A percentile compares a stretch with the other conserved stretches of the same genome.
Conservation (phyloP, 129 eudicot genomes). For the Lactuca sativa region DNA sequence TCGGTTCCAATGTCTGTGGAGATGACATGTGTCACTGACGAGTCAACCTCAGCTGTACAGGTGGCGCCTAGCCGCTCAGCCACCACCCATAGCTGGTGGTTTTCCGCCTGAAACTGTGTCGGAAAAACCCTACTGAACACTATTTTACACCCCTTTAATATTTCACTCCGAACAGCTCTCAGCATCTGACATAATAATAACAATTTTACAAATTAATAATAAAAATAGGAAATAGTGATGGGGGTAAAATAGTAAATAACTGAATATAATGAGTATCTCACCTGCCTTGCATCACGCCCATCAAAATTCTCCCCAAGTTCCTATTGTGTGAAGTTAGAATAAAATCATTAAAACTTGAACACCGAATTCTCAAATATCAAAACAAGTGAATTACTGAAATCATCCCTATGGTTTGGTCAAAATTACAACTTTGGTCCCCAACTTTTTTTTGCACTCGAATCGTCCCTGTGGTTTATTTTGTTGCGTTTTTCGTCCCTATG, state of each 20-base stretch:
- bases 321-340: slow-evolving; percentile 13
- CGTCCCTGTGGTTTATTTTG: too few relatives aligned
- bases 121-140: slow-evolving; percentile 37
- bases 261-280: slow-evolving; percentile 17
- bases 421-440: too few relatives aligned
- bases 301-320: slow-evolving; percentile 40
- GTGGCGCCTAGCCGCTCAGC: slow-evolving; percentile 60
- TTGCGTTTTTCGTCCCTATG: too few relatives aligned
- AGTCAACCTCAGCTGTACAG: slow-evolving; percentile 52
- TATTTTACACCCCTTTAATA: slow-evolving; percentile 65
- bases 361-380: slow-evolving; percentile 9
- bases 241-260: neutral
- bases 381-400: neutral
- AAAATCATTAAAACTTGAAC: neutral
- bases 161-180: slow-evolving; percentile 51
- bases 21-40: slow-evolving; percentile 41
- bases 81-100: slow-evolving; percentile 39
- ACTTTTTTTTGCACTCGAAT: too few relatives aligned
- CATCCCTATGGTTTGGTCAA: too few relatives aligned
- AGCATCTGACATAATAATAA: slow-evolving; percentile 49
- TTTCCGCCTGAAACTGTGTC: slow-evolving; percentile 20
- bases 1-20: slow-evolving; percentile 40
- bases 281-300: slow-evolving; percentile 76
- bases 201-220: slow-evolving; percentile 8
- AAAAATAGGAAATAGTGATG: neutral